phyloP scores from a whole-genome alignment of 345 rosid genomes.

The Eucalyptus sideroxylon region DNA sequence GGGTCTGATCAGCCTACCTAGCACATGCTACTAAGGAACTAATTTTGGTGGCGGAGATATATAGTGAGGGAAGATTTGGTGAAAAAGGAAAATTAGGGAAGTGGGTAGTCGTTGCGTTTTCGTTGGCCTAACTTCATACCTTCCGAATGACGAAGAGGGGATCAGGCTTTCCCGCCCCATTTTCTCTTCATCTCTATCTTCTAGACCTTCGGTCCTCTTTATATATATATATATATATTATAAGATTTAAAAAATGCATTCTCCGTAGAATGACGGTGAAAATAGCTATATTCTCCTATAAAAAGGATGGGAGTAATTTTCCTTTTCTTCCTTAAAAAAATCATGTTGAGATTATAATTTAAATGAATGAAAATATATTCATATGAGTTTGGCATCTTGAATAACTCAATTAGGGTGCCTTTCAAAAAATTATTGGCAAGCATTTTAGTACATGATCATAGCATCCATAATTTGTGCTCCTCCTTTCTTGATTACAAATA shows the following conservation, averaged over 20 bases:
- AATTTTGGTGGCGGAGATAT: background rate
- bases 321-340: background rate
- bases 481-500: background rate
- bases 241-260: fast-evolving
- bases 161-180: fast-evolving
- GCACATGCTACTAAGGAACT: background rate
- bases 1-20: background rate
- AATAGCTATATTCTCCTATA: background rate
- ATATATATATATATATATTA: too few species aligned
- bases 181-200: background rate
- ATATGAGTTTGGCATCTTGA: background rate
- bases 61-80: background rate
- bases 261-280: background rate
- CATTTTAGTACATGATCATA: background rate
- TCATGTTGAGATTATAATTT: background rate
- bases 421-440: background rate
- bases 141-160: background rate
- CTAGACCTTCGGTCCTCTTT: fast-evolving
- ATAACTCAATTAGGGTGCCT: background rate
- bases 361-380: background rate
- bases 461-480: background rate
- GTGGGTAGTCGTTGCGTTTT: background rate
- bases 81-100: background rate
- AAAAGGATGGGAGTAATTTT: background rate
- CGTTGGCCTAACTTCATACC: background rate